A percentile compares a stretch with the other conserved stretches of the same genome.
These are phyloP conservation scores for Panaeolus papilionaceus DNA, from an alignment of 768 basidiomycete genomes.

Conservation along the genomic window DNA sequence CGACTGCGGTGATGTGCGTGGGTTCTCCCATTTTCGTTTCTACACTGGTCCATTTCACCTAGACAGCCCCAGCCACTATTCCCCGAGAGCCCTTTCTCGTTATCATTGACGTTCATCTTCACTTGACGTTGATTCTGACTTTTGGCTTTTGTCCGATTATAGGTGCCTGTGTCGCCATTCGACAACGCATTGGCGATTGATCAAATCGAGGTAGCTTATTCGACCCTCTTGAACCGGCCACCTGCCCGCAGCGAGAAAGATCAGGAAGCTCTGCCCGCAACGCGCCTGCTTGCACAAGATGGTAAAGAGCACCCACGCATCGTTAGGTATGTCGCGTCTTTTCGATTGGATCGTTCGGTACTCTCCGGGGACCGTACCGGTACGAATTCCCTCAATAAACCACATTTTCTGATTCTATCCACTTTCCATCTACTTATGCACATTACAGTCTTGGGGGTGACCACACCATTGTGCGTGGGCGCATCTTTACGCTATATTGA, in stretches of 20 bases:
- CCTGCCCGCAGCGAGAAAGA: conserved; percentile 38
- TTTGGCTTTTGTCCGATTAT: conserved; percentile 1
- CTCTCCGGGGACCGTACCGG: conserved; percentile 8
- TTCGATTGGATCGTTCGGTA: conserved; percentile 9
- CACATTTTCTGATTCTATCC: conserved; percentile 9
- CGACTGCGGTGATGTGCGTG: conserved; percentile 83
- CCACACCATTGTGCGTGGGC: conserved; percentile 73
- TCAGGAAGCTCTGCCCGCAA: conserved; percentile 44
- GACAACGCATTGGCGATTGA: conserved; percentile 86
- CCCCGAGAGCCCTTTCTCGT: neutral
- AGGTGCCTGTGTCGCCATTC: conserved; percentile 82
- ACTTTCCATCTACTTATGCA: conserved; percentile 16
- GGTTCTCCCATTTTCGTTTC: neutral
- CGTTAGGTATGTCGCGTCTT: conserved; percentile 50
- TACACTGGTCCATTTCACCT: neutral
- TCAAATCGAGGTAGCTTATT: conserved; percentile 88
- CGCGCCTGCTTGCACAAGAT: conserved; percentile 54
- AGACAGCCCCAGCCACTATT: conserved; percentile 11
- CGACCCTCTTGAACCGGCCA: conserved; percentile 70
- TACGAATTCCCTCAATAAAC: neutral
- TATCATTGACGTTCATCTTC: neutral
- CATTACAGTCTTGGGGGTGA: conserved; percentile 77
- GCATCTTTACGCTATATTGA: conserved; percentile 25
- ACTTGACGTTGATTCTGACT: conserved; percentile 9
- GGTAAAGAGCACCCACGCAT: conserved; percentile 76